These are phyloP conservation scores for Solanum hybrid DNA, from an alignment of 305 asterid species.

Conservation along the genomic window DNA sequence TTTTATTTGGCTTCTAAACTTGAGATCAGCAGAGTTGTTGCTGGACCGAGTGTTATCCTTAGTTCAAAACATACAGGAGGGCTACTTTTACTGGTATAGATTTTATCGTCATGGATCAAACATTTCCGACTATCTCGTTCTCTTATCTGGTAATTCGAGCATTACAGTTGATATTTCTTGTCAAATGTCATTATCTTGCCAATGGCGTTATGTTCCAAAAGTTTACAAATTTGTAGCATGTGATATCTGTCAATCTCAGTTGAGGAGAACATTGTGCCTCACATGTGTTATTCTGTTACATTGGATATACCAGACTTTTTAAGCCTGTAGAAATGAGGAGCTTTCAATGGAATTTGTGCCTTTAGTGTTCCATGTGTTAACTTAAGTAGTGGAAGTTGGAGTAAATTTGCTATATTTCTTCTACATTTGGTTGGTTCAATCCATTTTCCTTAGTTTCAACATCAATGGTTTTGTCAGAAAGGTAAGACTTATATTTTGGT, in stretches of 20 bases:
- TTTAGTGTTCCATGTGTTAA: neutral
- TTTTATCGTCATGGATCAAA: neutral
- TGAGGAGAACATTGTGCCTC: neutral
- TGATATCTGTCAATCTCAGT: neutral
- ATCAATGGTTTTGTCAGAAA: neutral
- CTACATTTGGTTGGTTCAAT: neutral
- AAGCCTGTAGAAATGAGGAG: neutral
- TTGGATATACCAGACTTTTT: neutral
- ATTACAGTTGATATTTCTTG: neutral
- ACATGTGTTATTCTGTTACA: neutral
- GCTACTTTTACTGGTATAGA: neutral
- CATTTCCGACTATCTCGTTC: neutral
- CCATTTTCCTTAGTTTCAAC: neutral
- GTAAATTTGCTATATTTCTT: neutral
- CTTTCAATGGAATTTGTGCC: neutral
- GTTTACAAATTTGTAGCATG: neutral
- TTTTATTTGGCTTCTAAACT: neutral
- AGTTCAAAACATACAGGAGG: neutral
- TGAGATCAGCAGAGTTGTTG: neutral
- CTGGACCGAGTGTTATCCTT: neutral
- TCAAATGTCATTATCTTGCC: neutral
- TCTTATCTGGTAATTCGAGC: neutral
- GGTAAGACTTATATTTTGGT: neutral
- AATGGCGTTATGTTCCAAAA: neutral
- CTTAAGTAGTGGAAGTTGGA: neutral